phyloP scores from a whole-genome alignment of 176 grass and related monocot genomes.

The Aegilops umbellulata region DNA sequence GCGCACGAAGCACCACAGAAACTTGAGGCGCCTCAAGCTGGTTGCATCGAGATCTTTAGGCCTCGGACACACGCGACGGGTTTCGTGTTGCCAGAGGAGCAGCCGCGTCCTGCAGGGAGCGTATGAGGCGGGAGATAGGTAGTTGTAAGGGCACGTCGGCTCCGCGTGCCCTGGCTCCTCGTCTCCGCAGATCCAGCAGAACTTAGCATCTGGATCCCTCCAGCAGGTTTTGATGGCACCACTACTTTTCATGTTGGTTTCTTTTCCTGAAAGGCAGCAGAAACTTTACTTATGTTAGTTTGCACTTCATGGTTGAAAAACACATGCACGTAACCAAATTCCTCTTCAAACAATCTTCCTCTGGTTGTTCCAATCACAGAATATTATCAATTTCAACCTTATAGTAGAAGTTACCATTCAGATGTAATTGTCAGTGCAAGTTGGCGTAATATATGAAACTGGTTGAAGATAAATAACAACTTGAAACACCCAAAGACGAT shows the following conservation, averaged over 20 bases:
- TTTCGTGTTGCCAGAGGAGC: constrained; percentile 1
- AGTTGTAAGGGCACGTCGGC: constrained; percentile 29
- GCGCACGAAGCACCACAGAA: background rate
- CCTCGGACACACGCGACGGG: background rate
- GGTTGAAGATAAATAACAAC: background rate
- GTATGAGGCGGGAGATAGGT: constrained; percentile 19
- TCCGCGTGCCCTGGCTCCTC: constrained; percentile 7
- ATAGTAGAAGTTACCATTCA: background rate
- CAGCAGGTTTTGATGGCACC: background rate
- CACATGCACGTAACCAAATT: too few species aligned
- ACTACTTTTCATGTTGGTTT: background rate
- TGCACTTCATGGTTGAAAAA: background rate
- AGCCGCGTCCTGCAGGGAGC: constrained; percentile 15
- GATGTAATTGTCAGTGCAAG: background rate
- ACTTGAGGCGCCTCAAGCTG: background rate
- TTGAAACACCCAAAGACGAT: background rate
- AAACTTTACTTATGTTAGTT: background rate
- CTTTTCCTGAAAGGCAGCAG: background rate
- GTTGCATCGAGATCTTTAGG: background rate
- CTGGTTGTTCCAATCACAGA: background rate
- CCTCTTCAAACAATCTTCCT: background rate
- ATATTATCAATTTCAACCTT: background rate
- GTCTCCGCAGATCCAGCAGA: constrained; percentile 29
- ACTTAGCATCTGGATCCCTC: constrained; percentile 18
- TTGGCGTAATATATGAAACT: background rate